Conservation (phyloP, 2,329 filamentous ascomycete species). For the Phoma sp. region DNA sequence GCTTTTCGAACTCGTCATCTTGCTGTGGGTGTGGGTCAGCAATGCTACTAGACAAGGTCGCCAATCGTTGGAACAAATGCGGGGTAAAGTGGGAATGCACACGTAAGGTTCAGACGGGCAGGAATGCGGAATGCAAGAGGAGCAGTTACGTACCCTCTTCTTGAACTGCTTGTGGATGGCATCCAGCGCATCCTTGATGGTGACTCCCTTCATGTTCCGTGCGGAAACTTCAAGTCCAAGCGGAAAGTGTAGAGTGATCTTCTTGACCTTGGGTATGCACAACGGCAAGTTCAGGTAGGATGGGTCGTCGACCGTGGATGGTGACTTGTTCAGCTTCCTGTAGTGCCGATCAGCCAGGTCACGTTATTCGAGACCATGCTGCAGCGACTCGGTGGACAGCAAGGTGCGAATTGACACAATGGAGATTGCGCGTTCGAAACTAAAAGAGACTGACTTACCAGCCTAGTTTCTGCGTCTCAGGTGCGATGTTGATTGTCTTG, state of each 20-base stretch:
- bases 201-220: slow-evolving; percentile 91
- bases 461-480: slow-evolving; percentile 85
- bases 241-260: slow-evolving; percentile 91
- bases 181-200: slow-evolving; percentile 94
- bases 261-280: slow-evolving; percentile 84
- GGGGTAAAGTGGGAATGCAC: slow-evolving; percentile 8
- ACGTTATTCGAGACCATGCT: not conserved
- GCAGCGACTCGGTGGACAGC: not conserved
- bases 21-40: slow-evolving; percentile 60
- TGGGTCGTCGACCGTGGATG: slow-evolving; percentile 78
- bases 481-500: slow-evolving; percentile 73
- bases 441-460: slow-evolving; percentile 66
- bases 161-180: slow-evolving; percentile 96
- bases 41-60: not conserved
- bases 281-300: slow-evolving; percentile 82
- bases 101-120: not conserved
- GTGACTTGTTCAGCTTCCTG: slow-evolving; percentile 94
- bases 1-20: slow-evolving; percentile 87
- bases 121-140: slow-evolving; percentile 3
- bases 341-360: slow-evolving; percentile 22
- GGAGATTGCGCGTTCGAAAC: not conserved
- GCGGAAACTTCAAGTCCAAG: slow-evolving; percentile 86
- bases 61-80: slow-evolving; percentile 1
- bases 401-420: slow-evolving; percentile 1
- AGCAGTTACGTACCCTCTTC: slow-evolving; percentile 75